These are phyloP conservation scores for Naematelia encephala DNA, from an alignment of 768 basidiomycete genomes.

Conservation along the genomic window DNA sequence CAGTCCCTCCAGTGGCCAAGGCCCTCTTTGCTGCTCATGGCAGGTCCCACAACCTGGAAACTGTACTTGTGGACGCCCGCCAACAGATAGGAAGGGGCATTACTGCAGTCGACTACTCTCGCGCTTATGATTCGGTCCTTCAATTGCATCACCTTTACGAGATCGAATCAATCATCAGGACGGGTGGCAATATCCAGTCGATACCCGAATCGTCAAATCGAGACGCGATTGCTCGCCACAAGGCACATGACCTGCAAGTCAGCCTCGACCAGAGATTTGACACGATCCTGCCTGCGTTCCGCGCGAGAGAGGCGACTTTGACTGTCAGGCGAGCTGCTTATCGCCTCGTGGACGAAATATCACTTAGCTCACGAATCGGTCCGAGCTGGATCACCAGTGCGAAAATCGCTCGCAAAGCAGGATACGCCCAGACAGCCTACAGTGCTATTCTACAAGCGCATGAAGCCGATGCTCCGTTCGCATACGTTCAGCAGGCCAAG, in stretches of 20 bases:
- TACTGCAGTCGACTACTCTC: constrained; percentile 72
- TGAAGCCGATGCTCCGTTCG: constrained; percentile 65
- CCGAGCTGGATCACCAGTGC: constrained; percentile 86
- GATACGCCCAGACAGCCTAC: constrained; percentile 94
- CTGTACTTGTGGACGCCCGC: constrained; percentile 56
- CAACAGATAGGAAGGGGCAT: constrained; percentile 73
- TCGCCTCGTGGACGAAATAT: constrained; percentile 39
- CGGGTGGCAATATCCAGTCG: constrained; percentile 52
- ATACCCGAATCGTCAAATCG: constrained; percentile 13
- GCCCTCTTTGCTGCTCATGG: constrained; percentile 75
- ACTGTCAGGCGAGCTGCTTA: constrained; percentile 87
- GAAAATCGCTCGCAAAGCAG: constrained; percentile 93
- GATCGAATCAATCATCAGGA: constrained; percentile 59
- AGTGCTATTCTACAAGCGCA: constrained; percentile 89
- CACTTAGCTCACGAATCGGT: constrained; percentile 60
- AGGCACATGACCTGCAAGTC: constrained; percentile 55
- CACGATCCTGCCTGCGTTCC: constrained; percentile 79
- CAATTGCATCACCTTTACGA: constrained; percentile 84
- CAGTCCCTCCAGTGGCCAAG: constrained; percentile 59
- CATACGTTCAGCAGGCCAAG: constrained; percentile 87
- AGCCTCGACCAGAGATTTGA: constrained; percentile 56
- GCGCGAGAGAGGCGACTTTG: constrained; percentile 78
- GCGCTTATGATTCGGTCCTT: constrained; percentile 80
- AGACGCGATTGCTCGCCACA: constrained; percentile 39
- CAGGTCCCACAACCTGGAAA: constrained; percentile 51